A percentile compares a stretch with the other conserved stretches of the same genome.
Conservation (phyloP, 1,284 basidiomycete species). For the Cutaneotrichosporon sp. region DNA sequence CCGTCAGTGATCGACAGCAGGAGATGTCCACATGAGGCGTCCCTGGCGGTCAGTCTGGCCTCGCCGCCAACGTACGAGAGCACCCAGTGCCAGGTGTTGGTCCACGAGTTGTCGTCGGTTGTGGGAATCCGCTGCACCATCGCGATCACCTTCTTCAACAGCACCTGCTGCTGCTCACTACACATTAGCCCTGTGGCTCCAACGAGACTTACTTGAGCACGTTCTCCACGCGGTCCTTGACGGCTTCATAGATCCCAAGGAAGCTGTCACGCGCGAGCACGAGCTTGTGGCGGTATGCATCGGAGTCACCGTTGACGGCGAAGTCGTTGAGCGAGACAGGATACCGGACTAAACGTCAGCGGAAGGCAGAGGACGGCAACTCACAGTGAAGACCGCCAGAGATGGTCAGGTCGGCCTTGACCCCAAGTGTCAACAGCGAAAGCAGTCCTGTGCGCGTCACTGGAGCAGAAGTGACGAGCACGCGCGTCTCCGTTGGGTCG, state of each 20-base stretch:
- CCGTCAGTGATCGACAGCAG: constrained; percentile 88
- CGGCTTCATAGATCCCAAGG: constrained; percentile 89
- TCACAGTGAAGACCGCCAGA: constrained; percentile 87
- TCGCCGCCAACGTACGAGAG: constrained; percentile 56
- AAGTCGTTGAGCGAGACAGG: constrained; percentile 97
- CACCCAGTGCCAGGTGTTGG: constrained; percentile 99
- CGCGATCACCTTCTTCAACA: constrained; percentile 85
- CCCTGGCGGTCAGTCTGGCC: constrained; percentile 59
- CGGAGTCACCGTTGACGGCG: constrained; percentile 85
- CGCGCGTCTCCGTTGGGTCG: constrained; percentile 88
- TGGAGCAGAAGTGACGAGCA: constrained; percentile 89
- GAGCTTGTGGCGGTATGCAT: constrained; percentile 84
- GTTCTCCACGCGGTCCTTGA: constrained; percentile 85
- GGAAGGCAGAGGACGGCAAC: constrained; percentile 10
- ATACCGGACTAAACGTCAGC: constrained; percentile 68
- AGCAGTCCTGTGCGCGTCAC: constrained; percentile 93
- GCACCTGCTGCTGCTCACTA: constrained; percentile 77
- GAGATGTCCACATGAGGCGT: constrained; percentile 87
- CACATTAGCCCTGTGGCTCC: constrained; percentile 1
- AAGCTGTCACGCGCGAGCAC: constrained; percentile 76
- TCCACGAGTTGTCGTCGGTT: constrained; percentile 74
- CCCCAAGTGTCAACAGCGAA: constrained; percentile 80
- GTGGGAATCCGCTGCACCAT: constrained; percentile 63
- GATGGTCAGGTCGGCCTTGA: constrained; percentile 93
- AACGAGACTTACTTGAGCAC: constrained; percentile 69